These are phyloP conservation scores for Coleophoma eucalyptorum DNA, from an alignment of 2,329 filamentous ascomycete species.

Conservation along the genomic window DNA sequence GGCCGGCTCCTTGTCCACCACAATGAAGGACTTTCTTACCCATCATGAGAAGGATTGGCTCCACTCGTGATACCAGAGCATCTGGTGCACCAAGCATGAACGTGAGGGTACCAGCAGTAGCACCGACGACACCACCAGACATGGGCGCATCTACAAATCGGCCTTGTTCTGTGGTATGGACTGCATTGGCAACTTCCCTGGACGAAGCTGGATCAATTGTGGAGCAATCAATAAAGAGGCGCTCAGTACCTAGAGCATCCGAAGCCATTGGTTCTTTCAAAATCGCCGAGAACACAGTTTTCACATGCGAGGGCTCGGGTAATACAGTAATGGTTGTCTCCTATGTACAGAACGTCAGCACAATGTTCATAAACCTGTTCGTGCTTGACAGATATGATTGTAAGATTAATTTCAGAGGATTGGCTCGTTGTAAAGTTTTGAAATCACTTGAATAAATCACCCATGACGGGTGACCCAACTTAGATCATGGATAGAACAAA, in stretches of 20 bases:
- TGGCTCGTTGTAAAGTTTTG: constrained; percentile 56
- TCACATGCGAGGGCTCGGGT: constrained; percentile 85
- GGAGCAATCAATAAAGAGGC: constrained; percentile 92
- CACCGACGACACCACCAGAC: constrained; percentile 93
- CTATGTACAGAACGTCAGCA: constrained; percentile 40
- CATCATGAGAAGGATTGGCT: constrained; percentile 73
- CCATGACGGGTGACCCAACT: constrained; percentile 57
- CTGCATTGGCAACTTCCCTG: constrained; percentile 67
- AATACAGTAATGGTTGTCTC: constrained; percentile 85
- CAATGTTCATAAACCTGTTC: not conserved
- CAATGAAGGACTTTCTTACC: constrained; percentile 83
- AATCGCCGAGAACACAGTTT: constrained; percentile 75
- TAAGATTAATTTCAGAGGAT: constrained; percentile 58
- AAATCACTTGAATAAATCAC: constrained; percentile 56
- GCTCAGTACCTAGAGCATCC: constrained; percentile 44
- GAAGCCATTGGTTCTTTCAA: constrained; percentile 54
- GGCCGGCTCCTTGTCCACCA: constrained; percentile 77
- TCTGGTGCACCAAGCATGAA: constrained; percentile 86
- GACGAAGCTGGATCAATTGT: constrained; percentile 93
- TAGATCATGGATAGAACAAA: constrained; percentile 64
- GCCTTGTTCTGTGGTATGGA: constrained; percentile 64
- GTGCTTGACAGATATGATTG: too few species aligned
- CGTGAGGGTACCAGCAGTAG: constrained; percentile 79
- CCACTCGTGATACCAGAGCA: constrained; percentile 58
- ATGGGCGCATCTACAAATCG: constrained; percentile 92